These are phyloP conservation scores for Fraxinus quadrangulata DNA, from an alignment of 257 asterid genomes.

Conservation along the genomic window DNA sequence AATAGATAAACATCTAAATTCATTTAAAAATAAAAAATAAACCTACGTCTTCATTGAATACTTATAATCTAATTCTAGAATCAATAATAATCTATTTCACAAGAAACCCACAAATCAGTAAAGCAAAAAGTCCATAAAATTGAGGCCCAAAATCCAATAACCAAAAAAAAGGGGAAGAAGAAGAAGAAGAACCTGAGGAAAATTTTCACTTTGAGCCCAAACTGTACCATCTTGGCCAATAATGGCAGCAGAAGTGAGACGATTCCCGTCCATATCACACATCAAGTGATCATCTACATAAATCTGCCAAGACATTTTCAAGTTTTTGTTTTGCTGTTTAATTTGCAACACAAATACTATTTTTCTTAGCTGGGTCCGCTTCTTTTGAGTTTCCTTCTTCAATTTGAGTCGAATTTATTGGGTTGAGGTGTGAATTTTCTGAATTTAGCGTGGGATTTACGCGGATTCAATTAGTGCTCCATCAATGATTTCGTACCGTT, in stretches of 20 bases:
- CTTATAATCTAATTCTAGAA: neutral
- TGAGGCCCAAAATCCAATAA: neutral
- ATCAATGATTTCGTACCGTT: neutral
- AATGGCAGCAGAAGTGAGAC: neutral
- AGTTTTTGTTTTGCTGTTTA: neutral
- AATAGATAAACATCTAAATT: neutral
- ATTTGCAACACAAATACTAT: neutral
- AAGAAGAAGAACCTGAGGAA: neutral
- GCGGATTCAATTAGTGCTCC: neutral
- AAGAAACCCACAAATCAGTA: neutral
- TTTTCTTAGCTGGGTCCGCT: neutral
- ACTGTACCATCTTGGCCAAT: neutral
- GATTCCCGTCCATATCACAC: neutral
- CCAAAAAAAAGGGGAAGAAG: neutral
- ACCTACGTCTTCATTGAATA: neutral
- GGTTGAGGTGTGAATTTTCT: neutral
- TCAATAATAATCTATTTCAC: neutral
- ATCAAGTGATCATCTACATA: neutral
- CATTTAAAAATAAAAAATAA: neutral
- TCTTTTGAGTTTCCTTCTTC: neutral
- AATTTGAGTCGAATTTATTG: neutral
- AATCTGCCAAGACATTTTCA: constrained; percentile 1
- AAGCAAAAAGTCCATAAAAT: neutral
- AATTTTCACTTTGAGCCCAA: neutral
- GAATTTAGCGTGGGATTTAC: neutral